Percentiles rank a stretch among this genome's conserved stretches.
These are phyloP conservation scores for Eurotiales sp. DNA, from an alignment of 2,329 filamentous ascomycete genomes.

Conservation along the genomic window DNA sequence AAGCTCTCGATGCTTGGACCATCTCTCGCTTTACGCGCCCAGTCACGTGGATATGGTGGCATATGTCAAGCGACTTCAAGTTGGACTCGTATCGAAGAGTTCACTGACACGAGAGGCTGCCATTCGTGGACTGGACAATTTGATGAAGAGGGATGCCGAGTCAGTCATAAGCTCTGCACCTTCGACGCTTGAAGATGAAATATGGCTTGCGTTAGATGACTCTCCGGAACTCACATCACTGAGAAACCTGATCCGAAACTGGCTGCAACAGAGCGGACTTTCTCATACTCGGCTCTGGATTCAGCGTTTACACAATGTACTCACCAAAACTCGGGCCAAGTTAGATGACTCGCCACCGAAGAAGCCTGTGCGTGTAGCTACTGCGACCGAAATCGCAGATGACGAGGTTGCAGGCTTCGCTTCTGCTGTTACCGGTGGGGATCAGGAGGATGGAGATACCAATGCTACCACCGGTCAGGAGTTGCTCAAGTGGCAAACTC, in stretches of 20 bases:
- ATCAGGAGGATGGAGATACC: constrained; percentile 53
- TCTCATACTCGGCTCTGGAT: constrained; percentile 81
- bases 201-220: constrained; percentile 85
- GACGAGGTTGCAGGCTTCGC: constrained; percentile 97
- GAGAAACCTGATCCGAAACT: constrained; percentile 84
- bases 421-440: constrained; percentile 60
- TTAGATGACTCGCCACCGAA: constrained; percentile 43
- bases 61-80: constrained; percentile 80
- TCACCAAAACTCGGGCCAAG: constrained; percentile 79
- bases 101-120: constrained; percentile 71
- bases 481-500: constrained; percentile 89
- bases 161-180: constrained; percentile 75
- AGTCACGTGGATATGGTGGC: constrained; percentile 77
- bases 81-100: constrained; percentile 67
- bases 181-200: constrained; percentile 76
- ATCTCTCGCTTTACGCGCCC: constrained; percentile 86
- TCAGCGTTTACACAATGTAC: constrained; percentile 77
- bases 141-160: constrained; percentile 88
- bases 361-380: constrained; percentile 37
- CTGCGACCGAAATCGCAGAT: constrained; percentile 78
- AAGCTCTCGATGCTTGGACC: constrained; percentile 79
- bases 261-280: constrained; percentile 86
- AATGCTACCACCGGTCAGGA: constrained; percentile 66
- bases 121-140: constrained; percentile 82
- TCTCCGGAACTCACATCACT: constrained; percentile 72